These are phyloP conservation scores for Pseudozyma thailandica DNA, from an alignment of 1,284 basidiomycete genomes.

Conservation along the genomic window DNA sequence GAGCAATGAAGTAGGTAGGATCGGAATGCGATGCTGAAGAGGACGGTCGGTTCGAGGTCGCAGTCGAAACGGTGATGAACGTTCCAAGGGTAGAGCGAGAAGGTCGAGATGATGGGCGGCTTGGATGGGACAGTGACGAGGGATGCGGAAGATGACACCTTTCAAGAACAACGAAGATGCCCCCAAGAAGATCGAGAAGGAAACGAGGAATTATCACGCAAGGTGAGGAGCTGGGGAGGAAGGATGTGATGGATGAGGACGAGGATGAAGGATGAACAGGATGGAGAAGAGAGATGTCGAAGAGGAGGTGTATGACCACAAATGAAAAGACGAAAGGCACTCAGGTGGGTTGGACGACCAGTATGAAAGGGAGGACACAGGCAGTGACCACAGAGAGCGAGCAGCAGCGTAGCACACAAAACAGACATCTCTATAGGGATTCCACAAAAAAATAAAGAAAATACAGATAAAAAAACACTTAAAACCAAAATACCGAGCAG, in stretches of 20 bases:
- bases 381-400: background rate
- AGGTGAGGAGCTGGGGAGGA: background rate
- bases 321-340: background rate
- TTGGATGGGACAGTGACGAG: background rate
- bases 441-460: background rate
- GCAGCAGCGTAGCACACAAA: background rate
- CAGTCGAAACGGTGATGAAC: background rate
- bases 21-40: constrained; percentile 12
- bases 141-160: background rate
- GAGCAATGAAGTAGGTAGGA: constrained; percentile 13
- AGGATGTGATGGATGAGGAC: background rate
- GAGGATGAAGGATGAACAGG: background rate
- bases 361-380: background rate
- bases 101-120: background rate
- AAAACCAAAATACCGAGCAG: background rate
- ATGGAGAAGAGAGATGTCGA: background rate
- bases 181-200: background rate
- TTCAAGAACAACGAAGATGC: too few relatives aligned
- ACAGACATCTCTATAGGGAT: background rate
- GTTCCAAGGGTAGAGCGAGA: background rate
- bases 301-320: background rate
- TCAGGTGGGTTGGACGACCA: background rate
- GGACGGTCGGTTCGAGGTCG: background rate
- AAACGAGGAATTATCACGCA: background rate
- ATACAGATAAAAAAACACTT: background rate